Evolutionary conservation across 139 green algal species (phyloP), one percentile per base, ranked within the genome.

Genomic region (Spirogloea muscicola): DNA sequence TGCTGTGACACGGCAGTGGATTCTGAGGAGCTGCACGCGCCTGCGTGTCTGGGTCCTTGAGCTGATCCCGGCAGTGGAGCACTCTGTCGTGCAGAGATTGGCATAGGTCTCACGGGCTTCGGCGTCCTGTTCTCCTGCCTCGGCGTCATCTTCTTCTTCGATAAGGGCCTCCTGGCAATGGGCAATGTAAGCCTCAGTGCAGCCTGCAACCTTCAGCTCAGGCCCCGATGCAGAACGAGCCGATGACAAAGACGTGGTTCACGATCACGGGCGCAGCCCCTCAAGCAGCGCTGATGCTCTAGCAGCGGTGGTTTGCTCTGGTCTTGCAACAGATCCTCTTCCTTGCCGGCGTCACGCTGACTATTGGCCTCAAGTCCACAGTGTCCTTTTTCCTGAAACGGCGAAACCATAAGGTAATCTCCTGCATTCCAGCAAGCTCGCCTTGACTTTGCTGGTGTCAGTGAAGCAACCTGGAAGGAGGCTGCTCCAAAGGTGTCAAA

Each of bases 81-180:
- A n/a, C n/a, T n/a, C n/a, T 60, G 60, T 69, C 18, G 9, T 70
- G 59, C 91, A 98, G 93, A 98, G 76, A 97, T 98, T 42, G 94
- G 94, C 9, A 88, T 98, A 44, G 94, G 91, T 29, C 79, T 98
- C 2, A 98, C 92, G 5, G 89, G 77, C 25, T 94, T 97, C 77
- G 94, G 94, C 13, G 79, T 95, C 13, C 65, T 97, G 0, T 98
- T 98, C 82, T 89, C 87, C 2, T 81, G 96, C 16, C 82, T 98
- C 2, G 94, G 94, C 2, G 89, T 98, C 33, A 41, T 98, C 0
- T 88, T 98, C 55, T 93, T 98, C 75, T 97, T 98, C 80, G 94
- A 98, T 72, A 89, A 87, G 40, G 92, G 90, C 0, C 84, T 98
- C 5, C 86, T 98, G 10, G 91, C 94, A 2, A 97, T 98, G 90